phyloP scores from a whole-genome alignment of 2,329 filamentous ascomycete genomes.

The Clarireedia monteithiana region DNA sequence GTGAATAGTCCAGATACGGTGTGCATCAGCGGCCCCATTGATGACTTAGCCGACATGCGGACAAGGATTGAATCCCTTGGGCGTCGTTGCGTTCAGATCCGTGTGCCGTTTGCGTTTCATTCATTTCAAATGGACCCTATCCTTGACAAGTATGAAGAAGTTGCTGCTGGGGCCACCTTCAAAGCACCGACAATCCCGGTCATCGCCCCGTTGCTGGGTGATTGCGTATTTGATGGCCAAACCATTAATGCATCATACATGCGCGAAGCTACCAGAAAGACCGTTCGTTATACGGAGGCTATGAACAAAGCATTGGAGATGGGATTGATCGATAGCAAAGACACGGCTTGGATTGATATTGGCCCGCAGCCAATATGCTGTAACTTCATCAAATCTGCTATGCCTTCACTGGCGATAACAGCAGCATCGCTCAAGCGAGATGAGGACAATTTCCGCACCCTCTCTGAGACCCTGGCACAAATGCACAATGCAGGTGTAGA shows the following conservation, averaged over 20 bases:
- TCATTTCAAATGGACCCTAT: constrained; percentile 56
- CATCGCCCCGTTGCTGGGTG: constrained; percentile 57
- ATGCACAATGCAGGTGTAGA: constrained; percentile 53
- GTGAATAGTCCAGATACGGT: background rate
- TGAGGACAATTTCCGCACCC: constrained; percentile 55
- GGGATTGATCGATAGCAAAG: constrained; percentile 57
- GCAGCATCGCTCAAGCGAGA: constrained; percentile 54
- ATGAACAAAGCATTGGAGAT: constrained; percentile 49
- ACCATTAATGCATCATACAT: constrained; percentile 54
- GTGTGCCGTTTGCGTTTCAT: constrained; percentile 59
- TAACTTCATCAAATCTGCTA: constrained; percentile 51
- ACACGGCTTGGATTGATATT: constrained; percentile 55
- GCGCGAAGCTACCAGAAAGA: constrained; percentile 53
- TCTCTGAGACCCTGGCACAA: constrained; percentile 47
- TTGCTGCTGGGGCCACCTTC: constrained; percentile 45
- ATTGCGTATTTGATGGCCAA: constrained; percentile 48
- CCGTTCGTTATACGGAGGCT: constrained; percentile 53
- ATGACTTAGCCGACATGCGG: constrained; percentile 30
- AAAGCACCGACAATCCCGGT: constrained; percentile 48
- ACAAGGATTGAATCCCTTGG: constrained; percentile 37
- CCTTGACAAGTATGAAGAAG: constrained; percentile 47
- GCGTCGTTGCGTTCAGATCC: constrained; percentile 46
- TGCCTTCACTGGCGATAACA: constrained; percentile 39
- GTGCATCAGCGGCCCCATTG: constrained; percentile 35
- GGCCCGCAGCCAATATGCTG: constrained; percentile 62